Conservation (phyloP, 2,329 filamentous ascomycete genomes). For the Ophiostoma quercus region DNA sequence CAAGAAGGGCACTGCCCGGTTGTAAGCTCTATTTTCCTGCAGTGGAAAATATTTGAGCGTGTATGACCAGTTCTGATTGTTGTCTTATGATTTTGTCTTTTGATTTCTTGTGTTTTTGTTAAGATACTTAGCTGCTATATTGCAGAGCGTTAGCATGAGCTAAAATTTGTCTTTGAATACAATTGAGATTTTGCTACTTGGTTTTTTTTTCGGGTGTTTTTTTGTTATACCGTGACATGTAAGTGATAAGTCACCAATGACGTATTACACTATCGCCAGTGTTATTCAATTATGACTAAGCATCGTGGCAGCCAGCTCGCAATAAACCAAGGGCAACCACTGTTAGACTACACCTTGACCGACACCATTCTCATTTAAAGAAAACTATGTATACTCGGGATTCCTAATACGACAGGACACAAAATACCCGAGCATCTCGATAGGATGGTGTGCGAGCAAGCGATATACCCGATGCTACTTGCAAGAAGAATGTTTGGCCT, state of each 20-base stretch:
- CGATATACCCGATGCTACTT: background rate
- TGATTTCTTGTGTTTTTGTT: constrained; percentile 1
- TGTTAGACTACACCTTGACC: too few species aligned
- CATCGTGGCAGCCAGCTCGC: background rate
- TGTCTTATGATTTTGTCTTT: background rate
- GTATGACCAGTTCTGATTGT: background rate
- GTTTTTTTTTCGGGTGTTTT: background rate
- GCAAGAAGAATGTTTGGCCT: background rate
- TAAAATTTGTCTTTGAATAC: constrained; percentile 4
- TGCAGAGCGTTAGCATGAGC: constrained; percentile 7
- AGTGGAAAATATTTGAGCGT: background rate
- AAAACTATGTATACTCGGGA: too few species aligned
- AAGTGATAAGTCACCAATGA: background rate
- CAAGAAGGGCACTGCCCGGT: constrained; percentile 33
- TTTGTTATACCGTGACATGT: background rate
- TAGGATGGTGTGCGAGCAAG: background rate
- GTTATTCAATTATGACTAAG: background rate
- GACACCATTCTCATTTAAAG: too few species aligned
- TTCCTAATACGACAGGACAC: too few species aligned
- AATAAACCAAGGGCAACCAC: too few species aligned
- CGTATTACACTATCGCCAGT: background rate
- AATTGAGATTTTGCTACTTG: background rate
- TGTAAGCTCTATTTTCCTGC: background rate
- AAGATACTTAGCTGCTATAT: constrained; percentile 10
- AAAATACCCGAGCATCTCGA: background rate